Evolutionary conservation across 2,329 filamentous ascomycete genomes (phyloP), one percentile per base, ranked within the genome.

Genomic region (Chaetomiaceae sp.): DNA sequence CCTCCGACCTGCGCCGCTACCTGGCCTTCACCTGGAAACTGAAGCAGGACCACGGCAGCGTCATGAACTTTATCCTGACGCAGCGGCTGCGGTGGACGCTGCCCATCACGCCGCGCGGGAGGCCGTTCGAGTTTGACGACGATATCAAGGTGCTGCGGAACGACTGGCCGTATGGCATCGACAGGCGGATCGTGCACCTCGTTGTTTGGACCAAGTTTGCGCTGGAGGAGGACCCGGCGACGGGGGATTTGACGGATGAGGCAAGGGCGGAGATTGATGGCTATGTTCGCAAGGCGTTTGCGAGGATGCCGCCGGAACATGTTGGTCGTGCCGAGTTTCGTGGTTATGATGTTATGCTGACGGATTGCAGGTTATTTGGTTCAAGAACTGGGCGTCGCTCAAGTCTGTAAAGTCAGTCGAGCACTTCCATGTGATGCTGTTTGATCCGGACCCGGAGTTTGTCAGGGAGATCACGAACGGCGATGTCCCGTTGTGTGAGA

Each of bases 401-500:
- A 96, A 96, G 74, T 94, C 87, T 22, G 82, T 97, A 25, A 83
- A 90, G 63, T 83, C 88, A 1, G 82, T 97, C 11, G 91, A 96
- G 75, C 92, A 97, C 68, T 94, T 97, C 66, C 92, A 97, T 69
- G 86, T 96, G 65, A 91, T 96, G 90, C 75, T 96, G 50, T 88
- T 85, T 68, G 78, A 89, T 61, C 85, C 91, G 1, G 84, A 92
- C 62, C 74, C 76, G 36, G 77, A 74, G 3, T 89, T 95, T 61
- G 71, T 96, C 42, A 72, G 74, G 47, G 73, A 82, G 51, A 78
- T 96, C 57, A 96, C 90, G 6, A 74, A 82, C 34, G 86, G 84
- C 12, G 90, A 95, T 71, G 75, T 87, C 40, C 84, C 89, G 2
- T 75, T 88, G 77, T 59, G 72, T 75, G 54, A 78, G 75, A 57